phyloP scores from a whole-genome alignment of 148 eudicot genomes.

The Pouteria glomerata region DNA sequence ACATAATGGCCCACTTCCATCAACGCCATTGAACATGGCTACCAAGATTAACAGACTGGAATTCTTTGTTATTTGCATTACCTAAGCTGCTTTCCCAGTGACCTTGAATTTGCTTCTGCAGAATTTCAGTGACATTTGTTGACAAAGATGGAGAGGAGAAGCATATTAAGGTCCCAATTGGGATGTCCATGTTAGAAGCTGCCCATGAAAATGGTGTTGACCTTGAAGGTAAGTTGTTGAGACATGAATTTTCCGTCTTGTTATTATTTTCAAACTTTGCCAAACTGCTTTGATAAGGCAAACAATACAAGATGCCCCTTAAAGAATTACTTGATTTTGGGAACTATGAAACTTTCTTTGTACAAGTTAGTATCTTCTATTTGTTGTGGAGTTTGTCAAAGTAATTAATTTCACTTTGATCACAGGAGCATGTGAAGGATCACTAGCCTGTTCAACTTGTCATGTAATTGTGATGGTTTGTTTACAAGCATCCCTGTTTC shows the following conservation, averaged over 20 bases:
- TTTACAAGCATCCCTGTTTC: background rate
- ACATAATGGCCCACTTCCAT: background rate
- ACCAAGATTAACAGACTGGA: background rate
- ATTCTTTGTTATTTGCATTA: too few species aligned
- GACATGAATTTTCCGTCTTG: too few species aligned
- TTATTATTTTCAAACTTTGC: too few species aligned
- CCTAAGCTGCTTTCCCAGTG: background rate
- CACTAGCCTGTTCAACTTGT: constrained; percentile 98
- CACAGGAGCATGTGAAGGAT: constrained; percentile 98
- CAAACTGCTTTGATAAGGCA: background rate
- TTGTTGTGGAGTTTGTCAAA: background rate
- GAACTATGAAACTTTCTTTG: background rate
- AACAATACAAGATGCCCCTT: too few species aligned
- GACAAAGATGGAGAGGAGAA: constrained; percentile 85
- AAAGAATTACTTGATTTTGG: too few species aligned
- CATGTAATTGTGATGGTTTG: constrained; percentile 92
- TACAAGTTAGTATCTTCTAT: background rate
- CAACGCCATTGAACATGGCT: background rate
- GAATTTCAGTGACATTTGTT: constrained; percentile 86
- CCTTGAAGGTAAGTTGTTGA: constrained; percentile 62
- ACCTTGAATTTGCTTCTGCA: constrained; percentile 27
- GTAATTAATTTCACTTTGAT: constrained; percentile 14
- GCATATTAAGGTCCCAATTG: constrained; percentile 72
- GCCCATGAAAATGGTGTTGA: constrained; percentile 91
- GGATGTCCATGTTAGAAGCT: constrained; percentile 92